These are phyloP conservation scores for Taphrina populina DNA, from an alignment of 1,139 yeast genomes.

Conservation along the genomic window DNA sequence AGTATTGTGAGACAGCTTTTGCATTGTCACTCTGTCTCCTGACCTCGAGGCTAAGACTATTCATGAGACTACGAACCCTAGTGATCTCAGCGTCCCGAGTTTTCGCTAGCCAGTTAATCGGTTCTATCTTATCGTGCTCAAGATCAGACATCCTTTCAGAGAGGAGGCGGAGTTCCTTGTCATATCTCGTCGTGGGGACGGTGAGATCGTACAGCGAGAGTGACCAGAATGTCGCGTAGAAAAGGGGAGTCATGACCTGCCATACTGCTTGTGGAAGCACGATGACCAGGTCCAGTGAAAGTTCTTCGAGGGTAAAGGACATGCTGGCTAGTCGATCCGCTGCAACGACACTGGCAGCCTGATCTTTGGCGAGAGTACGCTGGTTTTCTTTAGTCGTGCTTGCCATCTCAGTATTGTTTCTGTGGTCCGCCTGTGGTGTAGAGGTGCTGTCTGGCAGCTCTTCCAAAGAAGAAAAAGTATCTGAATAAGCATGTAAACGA, in stretches of 20 bases:
- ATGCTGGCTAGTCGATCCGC: too few relatives aligned
- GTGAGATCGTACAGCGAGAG: conserved; percentile 71
- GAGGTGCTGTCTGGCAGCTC: too few relatives aligned
- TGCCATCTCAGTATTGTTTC: too few relatives aligned
- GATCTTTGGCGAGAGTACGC: too few relatives aligned
- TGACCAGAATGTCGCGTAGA: conserved; percentile 72
- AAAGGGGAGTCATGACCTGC: conserved; percentile 48
- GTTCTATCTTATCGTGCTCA: background rate
- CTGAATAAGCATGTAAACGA: too few relatives aligned
- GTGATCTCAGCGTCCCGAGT: background rate
- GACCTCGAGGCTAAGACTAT: background rate
- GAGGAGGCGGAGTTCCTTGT: conserved; percentile 46
- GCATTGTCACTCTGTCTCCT: background rate
- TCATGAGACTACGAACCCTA: too few relatives aligned
- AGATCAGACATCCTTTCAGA: conserved; percentile 43
- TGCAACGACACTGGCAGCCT: too few relatives aligned
- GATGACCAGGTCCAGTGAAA: too few relatives aligned
- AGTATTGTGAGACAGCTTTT: background rate
- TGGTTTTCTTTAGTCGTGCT: too few relatives aligned
- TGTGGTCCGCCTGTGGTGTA: too few relatives aligned
- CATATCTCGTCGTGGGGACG: conserved; percentile 56
- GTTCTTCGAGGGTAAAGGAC: too few relatives aligned
- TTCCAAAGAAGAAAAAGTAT: too few relatives aligned
- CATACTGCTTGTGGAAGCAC: conserved; percentile 46
- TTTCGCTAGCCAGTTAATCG: background rate